These are phyloP conservation scores for Hypomontagnella submonticulosa DNA, from an alignment of 495 filamentous ascomycete genomes.

Conservation along the genomic window DNA sequence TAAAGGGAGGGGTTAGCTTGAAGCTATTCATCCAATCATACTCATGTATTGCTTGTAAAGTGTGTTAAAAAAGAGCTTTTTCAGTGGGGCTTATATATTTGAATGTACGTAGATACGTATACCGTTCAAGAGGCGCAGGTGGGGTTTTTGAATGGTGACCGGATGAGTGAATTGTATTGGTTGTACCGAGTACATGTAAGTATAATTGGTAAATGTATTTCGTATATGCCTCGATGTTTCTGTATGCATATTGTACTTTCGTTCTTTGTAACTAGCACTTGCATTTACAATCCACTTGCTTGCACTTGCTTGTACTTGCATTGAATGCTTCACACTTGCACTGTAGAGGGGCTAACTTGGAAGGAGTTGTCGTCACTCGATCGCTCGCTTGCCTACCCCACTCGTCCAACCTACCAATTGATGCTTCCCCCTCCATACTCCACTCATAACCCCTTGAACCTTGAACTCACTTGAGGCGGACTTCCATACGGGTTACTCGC, in stretches of 20 bases:
- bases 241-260: too few species aligned
- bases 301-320: too few species aligned
- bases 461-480: too few species aligned
- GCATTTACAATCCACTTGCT: too few species aligned
- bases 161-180: background rate
- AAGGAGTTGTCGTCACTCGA: conserved; percentile 18
- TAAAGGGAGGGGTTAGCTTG: conserved; percentile 43
- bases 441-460: too few species aligned
- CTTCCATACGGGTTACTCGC: too few species aligned
- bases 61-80: conserved; percentile 25
- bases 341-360: conserved; percentile 13
- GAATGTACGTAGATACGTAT: too few species aligned
- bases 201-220: too few species aligned
- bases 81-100: conserved; percentile 9
- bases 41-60: conserved; percentile 3
- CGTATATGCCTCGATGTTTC: too few species aligned
- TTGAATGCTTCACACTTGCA: background rate
- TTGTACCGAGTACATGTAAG: too few species aligned
- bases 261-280: too few species aligned
- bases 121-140: conserved; percentile 11
- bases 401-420: background rate
- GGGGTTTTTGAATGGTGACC: conserved; percentile 22
- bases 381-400: conserved; percentile 1
- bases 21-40: conserved; percentile 35
- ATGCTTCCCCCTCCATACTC: too few species aligned